Evolutionary conservation across 2,329 filamentous ascomycete species (phyloP).

Genomic region (Zymoseptoria pseudotritici): DNA sequence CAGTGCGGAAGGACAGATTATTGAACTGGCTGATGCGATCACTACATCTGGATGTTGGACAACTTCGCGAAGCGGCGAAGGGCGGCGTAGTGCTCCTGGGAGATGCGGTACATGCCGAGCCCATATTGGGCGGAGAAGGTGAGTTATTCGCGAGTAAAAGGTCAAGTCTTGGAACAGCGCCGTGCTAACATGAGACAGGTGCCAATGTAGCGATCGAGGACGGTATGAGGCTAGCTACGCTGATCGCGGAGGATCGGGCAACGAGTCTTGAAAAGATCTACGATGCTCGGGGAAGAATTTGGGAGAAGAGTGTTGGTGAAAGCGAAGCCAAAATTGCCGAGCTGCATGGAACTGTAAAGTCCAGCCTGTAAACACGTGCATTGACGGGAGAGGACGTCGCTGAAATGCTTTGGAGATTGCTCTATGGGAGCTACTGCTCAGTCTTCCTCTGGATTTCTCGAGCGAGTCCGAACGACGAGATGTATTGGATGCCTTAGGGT

Average conservation of each 20-base stretch:
- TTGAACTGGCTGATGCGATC: slow-evolving; percentile 39
- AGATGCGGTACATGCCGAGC: slow-evolving; percentile 35
- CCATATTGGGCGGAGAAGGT: slow-evolving; percentile 34
- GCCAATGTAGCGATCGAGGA: slow-evolving; percentile 36
- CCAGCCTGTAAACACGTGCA: background rate
- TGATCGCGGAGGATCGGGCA: slow-evolving; percentile 16
- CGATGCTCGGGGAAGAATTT: slow-evolving; percentile 12
- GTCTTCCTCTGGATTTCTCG: too few relatives aligned
- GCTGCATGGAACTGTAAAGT: slow-evolving; percentile 17
- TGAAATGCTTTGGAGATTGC: background rate
- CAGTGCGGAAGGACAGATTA: slow-evolving; percentile 29
- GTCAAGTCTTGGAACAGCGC: too few relatives aligned
- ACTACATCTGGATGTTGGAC: slow-evolving; percentile 12
- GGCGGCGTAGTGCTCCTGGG: slow-evolving; percentile 31
- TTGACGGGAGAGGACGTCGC: background rate
- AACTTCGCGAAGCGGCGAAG: slow-evolving; percentile 21
- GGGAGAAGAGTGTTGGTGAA: slow-evolving; percentile 17
- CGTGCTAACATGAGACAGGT: slow-evolving; percentile 6
- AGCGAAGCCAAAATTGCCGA: slow-evolving; percentile 19
- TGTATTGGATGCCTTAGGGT: background rate
- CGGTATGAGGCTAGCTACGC: slow-evolving; percentile 29
- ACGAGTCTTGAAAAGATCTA: slow-evolving; percentile 16
- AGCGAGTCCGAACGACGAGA: background rate
- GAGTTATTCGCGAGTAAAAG: slow-evolving; percentile 4
- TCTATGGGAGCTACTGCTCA: background rate